Evolutionary conservation across 139 green algal genomes (phyloP).

Genomic region (Tetradesmus obliquus): DNA sequence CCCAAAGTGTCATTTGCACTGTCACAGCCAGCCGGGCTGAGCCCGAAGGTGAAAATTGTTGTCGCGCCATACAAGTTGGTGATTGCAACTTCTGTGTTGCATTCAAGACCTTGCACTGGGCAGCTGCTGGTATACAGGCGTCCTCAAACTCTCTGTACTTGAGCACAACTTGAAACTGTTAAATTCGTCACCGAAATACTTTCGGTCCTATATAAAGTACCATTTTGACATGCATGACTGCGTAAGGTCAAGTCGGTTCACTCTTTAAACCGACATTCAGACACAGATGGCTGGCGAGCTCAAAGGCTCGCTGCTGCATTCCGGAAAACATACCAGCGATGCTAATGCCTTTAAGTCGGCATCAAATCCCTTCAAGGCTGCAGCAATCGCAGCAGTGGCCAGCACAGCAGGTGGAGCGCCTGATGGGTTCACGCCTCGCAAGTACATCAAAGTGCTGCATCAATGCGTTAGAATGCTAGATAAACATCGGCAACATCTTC

Average conservation of each 20-base stretch:
- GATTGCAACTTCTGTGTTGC: too few species aligned
- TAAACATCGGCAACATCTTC: not conserved
- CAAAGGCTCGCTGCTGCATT: not conserved
- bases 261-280: not conserved
- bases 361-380: not conserved
- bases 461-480: not conserved
- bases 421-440: not conserved
- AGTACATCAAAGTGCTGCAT: constrained; percentile 29
- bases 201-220: too few species aligned
- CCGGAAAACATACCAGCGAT: not conserved
- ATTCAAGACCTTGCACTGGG: too few species aligned
- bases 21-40: too few species aligned
- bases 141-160: too few species aligned
- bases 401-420: not conserved
- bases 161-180: too few species aligned
- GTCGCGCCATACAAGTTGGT: too few species aligned
- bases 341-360: not conserved
- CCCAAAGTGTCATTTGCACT: too few species aligned
- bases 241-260: not conserved
- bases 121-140: too few species aligned
- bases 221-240: too few species aligned
- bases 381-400: not conserved
- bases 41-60: too few species aligned
- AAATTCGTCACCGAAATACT: too few species aligned
- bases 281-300: not conserved